Conservation (phyloP, 106 monocot genomes). For the Dioscorea zingiberensis region DNA sequence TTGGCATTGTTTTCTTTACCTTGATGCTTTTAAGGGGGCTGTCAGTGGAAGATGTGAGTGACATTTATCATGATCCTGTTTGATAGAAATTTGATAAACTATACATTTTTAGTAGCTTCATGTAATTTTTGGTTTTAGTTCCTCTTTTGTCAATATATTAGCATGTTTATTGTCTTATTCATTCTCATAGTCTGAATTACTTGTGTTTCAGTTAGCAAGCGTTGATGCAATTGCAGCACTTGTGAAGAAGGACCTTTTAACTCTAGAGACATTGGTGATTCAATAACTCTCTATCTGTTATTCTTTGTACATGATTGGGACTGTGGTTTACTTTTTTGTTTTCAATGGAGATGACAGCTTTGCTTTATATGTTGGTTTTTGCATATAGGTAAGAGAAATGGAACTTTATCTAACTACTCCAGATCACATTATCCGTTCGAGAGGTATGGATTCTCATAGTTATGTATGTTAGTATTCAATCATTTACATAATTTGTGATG, state of each 20-base stretch:
- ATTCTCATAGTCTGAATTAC: background rate
- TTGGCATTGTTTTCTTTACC: too few relatives aligned
- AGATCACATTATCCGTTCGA: constrained; percentile 59
- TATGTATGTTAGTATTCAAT: background rate
- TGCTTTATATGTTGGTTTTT: constrained; percentile 4
- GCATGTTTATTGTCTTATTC: background rate
- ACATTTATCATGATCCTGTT: too few relatives aligned
- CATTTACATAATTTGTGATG: background rate
- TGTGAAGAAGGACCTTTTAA: constrained; percentile 49
- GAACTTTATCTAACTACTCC: constrained; percentile 68
- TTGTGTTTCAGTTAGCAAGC: constrained; percentile 45
- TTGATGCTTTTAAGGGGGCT: too few relatives aligned
- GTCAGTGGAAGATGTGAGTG: too few relatives aligned
- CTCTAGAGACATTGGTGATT: constrained; percentile 60
- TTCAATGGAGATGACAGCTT: background rate
- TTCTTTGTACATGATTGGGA: background rate
- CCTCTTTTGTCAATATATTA: background rate
- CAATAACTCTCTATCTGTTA: background rate
- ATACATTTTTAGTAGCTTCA: background rate
- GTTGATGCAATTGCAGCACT: constrained; percentile 45
- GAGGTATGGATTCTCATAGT: constrained; percentile 33
- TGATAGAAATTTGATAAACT: background rate
- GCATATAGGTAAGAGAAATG: constrained; percentile 62
- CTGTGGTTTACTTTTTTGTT: background rate
- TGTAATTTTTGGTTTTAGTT: background rate